phyloP scores from a whole-genome alignment of 2,329 filamentous ascomycete species.

The Zelopaecilomyces penicillatus region DNA sequence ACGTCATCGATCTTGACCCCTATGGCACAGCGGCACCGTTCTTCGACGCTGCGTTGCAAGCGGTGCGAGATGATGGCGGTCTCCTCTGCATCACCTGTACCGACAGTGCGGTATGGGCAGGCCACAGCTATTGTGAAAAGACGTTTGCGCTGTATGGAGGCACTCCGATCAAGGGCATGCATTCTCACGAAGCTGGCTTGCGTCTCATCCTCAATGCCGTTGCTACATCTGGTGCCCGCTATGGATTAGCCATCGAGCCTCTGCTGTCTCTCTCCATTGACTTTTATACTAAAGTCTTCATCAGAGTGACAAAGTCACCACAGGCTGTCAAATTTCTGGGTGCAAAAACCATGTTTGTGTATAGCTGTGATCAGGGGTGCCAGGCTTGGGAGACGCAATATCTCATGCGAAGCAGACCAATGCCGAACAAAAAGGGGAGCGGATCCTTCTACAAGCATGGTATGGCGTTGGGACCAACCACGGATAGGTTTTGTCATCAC shows the following conservation, averaged over 20 bases:
- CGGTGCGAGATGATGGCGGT: conserved; percentile 74
- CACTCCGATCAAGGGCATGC: conserved; percentile 71
- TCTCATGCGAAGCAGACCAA: conserved; percentile 59
- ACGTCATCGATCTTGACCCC: conserved; percentile 93
- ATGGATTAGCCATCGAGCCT: conserved; percentile 83
- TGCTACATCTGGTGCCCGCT: conserved; percentile 69
- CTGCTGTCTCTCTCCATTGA: conserved; percentile 90
- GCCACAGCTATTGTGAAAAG: conserved; percentile 90
- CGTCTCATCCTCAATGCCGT: conserved; percentile 79
- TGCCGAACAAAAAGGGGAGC: conserved; percentile 60
- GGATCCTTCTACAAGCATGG: conserved; percentile 70
- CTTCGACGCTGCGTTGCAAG: conserved; percentile 81
- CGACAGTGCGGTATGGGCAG: conserved; percentile 90
- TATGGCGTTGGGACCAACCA: conserved; percentile 61
- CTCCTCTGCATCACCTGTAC: conserved; percentile 94
- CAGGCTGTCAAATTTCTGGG: conserved; percentile 84
- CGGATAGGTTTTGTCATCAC: conserved; percentile 63
- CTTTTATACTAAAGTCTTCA: conserved; percentile 86
- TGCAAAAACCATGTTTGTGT: conserved; percentile 86
- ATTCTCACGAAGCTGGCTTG: conserved; percentile 83
- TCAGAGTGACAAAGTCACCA: conserved; percentile 70
- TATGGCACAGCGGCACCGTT: conserved; percentile 93
- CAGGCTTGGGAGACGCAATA: conserved; percentile 84
- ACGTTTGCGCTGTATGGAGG: conserved; percentile 91
- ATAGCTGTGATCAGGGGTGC: conserved; percentile 84